phyloP scores from a whole-genome alignment of 169 alveolate species.

The Ichthyophthirius multifiliis region DNA sequence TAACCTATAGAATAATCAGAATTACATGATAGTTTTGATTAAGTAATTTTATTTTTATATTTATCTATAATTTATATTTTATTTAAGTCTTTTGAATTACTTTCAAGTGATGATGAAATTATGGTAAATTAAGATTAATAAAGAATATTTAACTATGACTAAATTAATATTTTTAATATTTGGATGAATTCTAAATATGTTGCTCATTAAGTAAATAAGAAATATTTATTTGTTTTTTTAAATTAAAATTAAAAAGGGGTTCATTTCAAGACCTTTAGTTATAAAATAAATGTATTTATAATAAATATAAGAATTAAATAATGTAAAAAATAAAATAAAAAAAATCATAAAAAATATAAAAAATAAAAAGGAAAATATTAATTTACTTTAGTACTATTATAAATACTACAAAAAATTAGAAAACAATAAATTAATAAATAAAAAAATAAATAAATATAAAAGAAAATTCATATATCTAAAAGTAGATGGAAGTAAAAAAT shows the following conservation, averaged over 20 bases:
- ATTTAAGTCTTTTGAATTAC: neutral
- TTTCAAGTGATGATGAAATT: constrained; percentile 1
- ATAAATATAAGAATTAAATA: neutral
- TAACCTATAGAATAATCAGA: neutral
- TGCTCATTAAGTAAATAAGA: neutral
- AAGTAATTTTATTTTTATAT: neutral
- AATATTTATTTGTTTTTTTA: neutral
- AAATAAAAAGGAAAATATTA: neutral
- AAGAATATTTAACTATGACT: neutral
- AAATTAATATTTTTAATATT: neutral
- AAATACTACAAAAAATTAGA: neutral
- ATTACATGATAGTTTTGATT: neutral
- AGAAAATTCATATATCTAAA: neutral
- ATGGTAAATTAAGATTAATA: neutral
- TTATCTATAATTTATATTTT: neutral
- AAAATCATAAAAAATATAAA: neutral
- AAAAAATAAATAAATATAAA: neutral
- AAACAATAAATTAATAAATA: neutral
- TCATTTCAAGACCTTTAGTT: neutral
- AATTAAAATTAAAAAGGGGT: neutral
- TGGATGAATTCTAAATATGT: neutral
- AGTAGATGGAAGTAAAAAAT: neutral
- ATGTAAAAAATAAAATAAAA: neutral
- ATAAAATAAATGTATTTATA: neutral
- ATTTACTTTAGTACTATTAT: neutral